phyloP scores from a whole-genome alignment of 768 basidiomycete genomes.

The Macrolepiota dolichaula region DNA sequence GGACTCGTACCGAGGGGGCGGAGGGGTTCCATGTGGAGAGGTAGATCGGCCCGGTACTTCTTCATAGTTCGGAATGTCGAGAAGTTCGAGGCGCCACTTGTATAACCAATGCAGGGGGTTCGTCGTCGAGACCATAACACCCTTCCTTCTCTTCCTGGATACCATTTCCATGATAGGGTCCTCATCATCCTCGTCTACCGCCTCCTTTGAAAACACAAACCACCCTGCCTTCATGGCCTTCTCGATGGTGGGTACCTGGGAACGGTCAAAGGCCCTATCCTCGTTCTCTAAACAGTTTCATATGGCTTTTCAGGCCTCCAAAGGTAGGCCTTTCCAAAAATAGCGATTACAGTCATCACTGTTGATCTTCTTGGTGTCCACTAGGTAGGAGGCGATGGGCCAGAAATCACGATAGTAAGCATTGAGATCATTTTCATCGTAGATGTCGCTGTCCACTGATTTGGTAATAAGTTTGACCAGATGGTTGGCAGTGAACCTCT shows the following conservation, averaged over 20 bases:
- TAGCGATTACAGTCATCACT: not conserved
- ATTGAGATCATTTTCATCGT: not conserved
- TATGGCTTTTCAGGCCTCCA: not conserved
- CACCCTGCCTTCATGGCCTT: no score
- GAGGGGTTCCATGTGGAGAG: no score
- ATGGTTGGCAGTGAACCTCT: not conserved
- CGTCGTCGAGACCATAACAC: no score
- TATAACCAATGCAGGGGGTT: no score
- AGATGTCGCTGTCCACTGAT: not conserved
- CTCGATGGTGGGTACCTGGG: not conserved
- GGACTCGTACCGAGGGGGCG: no score
- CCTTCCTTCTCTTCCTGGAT: no score
- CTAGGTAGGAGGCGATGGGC: not conserved
- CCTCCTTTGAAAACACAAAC: not conserved
- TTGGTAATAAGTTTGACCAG: not conserved
- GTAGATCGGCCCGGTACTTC: no score
- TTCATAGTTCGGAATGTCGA: no score
- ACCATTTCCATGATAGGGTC: no score
- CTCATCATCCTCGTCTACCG: not conserved
- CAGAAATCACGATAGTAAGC: not conserved
- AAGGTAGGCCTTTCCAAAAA: not conserved
- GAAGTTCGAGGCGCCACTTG: no score
- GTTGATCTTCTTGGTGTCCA: not conserved
- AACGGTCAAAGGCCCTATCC: not conserved
- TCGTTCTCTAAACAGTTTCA: not conserved